A percentile compares a stretch with the other conserved stretches of the same genome.
These are phyloP conservation scores for Xerocomus nothofagi DNA, from an alignment of 1,284 basidiomycete genomes.

Conservation along the genomic window DNA sequence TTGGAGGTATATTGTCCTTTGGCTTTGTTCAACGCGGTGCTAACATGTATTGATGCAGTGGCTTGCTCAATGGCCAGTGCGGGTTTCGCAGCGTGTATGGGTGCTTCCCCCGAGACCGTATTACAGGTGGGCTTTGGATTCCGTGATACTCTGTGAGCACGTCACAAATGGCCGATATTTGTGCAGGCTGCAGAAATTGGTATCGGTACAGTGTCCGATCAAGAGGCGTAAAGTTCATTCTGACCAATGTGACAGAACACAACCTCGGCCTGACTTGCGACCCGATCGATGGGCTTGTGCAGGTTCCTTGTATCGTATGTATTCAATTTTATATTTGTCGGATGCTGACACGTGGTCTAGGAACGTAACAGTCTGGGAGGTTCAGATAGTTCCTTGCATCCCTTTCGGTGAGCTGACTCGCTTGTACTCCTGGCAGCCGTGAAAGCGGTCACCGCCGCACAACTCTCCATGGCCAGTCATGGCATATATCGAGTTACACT, in stretches of 20 bases:
- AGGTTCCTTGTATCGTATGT: slow-evolving; percentile 91
- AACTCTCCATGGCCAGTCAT: slow-evolving; percentile 88
- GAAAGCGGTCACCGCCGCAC: slow-evolving; percentile 89
- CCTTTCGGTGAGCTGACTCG: slow-evolving; percentile 8
- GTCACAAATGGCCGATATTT: slow-evolving; percentile 14
- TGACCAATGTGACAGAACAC: slow-evolving; percentile 54
- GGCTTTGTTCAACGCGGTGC: not conserved
- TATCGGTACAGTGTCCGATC: slow-evolving; percentile 57
- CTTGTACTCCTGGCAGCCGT: slow-evolving; percentile 52
- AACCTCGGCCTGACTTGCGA: slow-evolving; percentile 91
- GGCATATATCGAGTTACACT: slow-evolving; percentile 86
- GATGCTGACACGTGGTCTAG: slow-evolving; percentile 35
- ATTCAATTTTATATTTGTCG: slow-evolving; percentile 4
- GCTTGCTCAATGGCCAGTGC: slow-evolving; percentile 92
- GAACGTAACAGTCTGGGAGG: slow-evolving; percentile 88
- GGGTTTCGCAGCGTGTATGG: slow-evolving; percentile 93
- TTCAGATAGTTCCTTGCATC: slow-evolving; percentile 27
- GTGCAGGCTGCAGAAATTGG: slow-evolving; percentile 90
- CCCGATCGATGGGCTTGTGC: slow-evolving; percentile 89
- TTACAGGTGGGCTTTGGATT: slow-evolving; percentile 50
- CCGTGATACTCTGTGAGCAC: not conserved
- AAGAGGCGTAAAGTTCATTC: slow-evolving; percentile 4
- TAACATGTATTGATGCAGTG: slow-evolving; percentile 44
- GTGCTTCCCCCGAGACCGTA: slow-evolving; percentile 80
- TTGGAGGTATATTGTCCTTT: slow-evolving; percentile 56